These are phyloP conservation scores for Miamiensis avidus DNA, from an alignment of 169 alveolate species.

Conservation along the genomic window DNA sequence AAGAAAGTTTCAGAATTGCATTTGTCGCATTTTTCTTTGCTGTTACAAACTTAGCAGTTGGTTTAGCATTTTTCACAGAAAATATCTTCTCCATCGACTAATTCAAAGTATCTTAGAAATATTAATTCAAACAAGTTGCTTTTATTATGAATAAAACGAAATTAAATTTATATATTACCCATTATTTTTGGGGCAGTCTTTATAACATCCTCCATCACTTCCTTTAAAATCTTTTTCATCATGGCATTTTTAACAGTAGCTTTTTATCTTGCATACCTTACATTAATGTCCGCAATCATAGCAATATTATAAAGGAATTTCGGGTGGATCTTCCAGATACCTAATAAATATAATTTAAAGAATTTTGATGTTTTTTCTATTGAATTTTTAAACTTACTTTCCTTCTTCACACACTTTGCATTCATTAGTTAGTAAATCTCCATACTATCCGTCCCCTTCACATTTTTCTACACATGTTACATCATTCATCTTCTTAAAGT, in stretches of 20 bases:
- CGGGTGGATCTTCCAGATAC: too few species aligned
- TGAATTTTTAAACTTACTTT: too few species aligned
- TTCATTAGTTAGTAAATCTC: neutral
- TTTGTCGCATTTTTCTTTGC: neutral
- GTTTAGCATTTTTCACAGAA: neutral
- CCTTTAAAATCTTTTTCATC: neutral
- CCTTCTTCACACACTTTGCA: neutral
- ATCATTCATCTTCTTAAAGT: neutral
- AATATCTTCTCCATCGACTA: neutral
- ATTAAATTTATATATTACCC: neutral
- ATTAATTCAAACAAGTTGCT: too few species aligned
- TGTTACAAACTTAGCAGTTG: neutral
- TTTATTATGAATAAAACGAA: too few species aligned
- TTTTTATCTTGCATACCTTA: too few species aligned
- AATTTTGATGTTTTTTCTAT: too few species aligned
- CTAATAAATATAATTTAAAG: too few species aligned
- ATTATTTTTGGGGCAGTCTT: neutral
- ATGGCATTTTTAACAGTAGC: neutral
- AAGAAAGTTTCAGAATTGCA: neutral
- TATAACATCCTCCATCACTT: neutral
- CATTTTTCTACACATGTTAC: neutral
- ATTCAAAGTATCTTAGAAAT: neutral
- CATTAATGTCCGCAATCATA: too few species aligned
- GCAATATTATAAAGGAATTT: too few species aligned
- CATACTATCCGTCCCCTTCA: neutral